Conservation (phyloP, 306 rosid genomes). For the Astragalus membranaceus region DNA sequence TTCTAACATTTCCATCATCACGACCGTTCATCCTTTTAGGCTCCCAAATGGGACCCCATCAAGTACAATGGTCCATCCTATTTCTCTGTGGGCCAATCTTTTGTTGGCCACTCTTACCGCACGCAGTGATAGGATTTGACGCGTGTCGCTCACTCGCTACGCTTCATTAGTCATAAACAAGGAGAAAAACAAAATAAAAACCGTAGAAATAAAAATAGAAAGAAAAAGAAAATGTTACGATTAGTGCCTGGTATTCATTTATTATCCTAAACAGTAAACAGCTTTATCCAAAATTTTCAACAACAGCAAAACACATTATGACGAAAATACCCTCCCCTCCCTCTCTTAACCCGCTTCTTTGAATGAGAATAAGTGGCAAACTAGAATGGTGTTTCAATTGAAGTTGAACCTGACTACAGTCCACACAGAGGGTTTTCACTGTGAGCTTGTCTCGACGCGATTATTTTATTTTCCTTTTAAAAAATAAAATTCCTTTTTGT, state of each 20-base stretch:
- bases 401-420: not conserved
- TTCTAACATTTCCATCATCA: slow-evolving; percentile 9
- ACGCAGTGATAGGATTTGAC: not conserved
- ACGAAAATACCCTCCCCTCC: not conserved
- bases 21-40: slow-evolving; percentile 15
- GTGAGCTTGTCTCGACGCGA: slow-evolving; percentile 1
- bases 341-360: too few species aligned
- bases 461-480: not conserved
- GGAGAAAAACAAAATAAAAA: not conserved
- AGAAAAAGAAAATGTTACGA: not conserved
- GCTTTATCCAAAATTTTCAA: not conserved
- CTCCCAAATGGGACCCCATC: slow-evolving; percentile 17
- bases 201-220: too few species aligned
- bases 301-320: not conserved
- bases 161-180: not conserved
- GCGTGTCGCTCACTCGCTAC: not conserved
- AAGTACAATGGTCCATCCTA: slow-evolving; percentile 22
- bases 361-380: not conserved
- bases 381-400: not conserved
- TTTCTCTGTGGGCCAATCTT: slow-evolving; percentile 14
- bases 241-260: not conserved
- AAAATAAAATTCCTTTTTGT: not conserved
- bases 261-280: not conserved
- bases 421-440: not conserved
- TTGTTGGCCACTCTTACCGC: slow-evolving; percentile 20